Conservation (phyloP, 2,329 filamentous ascomycete genomes). For the Penicillium olsonii region DNA sequence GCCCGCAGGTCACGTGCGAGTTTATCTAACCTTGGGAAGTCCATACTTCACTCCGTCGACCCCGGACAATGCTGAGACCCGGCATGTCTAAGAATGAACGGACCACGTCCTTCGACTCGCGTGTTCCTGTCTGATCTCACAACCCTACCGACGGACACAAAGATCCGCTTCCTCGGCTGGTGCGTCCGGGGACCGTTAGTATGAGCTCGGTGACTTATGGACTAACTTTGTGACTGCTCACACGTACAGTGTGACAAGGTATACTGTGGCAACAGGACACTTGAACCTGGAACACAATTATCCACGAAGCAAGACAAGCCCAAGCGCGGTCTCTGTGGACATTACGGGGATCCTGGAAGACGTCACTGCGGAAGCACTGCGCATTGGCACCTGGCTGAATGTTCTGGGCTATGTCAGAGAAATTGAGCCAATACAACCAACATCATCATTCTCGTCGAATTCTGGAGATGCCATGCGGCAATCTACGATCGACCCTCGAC, state of each 20-base stretch:
- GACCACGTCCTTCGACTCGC: slow-evolving; percentile 64
- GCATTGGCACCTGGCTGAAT: slow-evolving; percentile 84
- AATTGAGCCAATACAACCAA: slow-evolving; percentile 1
- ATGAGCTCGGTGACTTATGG: background rate
- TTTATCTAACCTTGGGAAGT: no score
- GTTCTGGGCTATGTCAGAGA: slow-evolving; percentile 75
- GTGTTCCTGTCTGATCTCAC: slow-evolving; percentile 66
- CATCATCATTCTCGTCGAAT: slow-evolving; percentile 18
- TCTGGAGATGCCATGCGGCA: slow-evolving; percentile 8
- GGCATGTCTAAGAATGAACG: slow-evolving; percentile 36
- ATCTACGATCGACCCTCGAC: slow-evolving; percentile 26
- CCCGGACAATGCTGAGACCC: slow-evolving; percentile 3
- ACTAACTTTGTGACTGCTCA: background rate
- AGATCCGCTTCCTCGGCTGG: slow-evolving; percentile 92
- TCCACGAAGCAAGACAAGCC: slow-evolving; percentile 41
- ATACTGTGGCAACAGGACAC: slow-evolving; percentile 58
- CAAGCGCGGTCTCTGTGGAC: slow-evolving; percentile 63
- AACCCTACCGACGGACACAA: slow-evolving; percentile 59
- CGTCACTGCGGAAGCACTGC: slow-evolving; percentile 63
- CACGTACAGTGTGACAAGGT: slow-evolving; percentile 58
- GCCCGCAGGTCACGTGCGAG: slow-evolving; percentile 33
- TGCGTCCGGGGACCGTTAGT: slow-evolving; percentile 49
- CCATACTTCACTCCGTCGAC: background rate
- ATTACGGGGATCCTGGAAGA: slow-evolving; percentile 69
- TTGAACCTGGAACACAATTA: slow-evolving; percentile 70